A percentile compares a stretch with the other conserved stretches of the same genome.
phyloP scores from a whole-genome alignment of 2,329 filamentous ascomycete species.

The Hymenotorrendiella dingleyae region DNA sequence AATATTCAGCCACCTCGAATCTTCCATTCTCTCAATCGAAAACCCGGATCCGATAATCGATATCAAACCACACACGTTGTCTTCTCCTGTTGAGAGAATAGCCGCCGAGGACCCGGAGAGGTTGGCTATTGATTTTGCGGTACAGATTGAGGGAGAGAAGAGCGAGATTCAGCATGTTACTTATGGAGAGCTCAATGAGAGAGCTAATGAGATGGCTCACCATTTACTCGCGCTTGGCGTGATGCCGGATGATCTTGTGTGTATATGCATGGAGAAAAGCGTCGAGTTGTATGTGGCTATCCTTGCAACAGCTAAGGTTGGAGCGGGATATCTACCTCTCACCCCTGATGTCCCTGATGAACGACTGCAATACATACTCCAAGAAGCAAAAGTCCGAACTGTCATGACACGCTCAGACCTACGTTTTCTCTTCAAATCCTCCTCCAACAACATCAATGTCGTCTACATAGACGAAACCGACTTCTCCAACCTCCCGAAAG shows the following conservation, averaged over 20 bases:
- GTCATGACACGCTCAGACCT: slow-evolving; percentile 37
- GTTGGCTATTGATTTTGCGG: slow-evolving; percentile 60
- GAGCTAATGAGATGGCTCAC: slow-evolving; percentile 59
- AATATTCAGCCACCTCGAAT: slow-evolving; percentile 12
- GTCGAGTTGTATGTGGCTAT: slow-evolving; percentile 66
- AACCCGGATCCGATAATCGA: slow-evolving; percentile 16
- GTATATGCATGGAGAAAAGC: slow-evolving; percentile 74
- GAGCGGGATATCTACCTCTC: slow-evolving; percentile 75
- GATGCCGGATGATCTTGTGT: slow-evolving; percentile 53
- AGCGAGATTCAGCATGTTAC: slow-evolving; percentile 43
- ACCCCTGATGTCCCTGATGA: slow-evolving; percentile 63
- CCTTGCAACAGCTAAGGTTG: slow-evolving; percentile 66
- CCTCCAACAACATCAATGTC: slow-evolving; percentile 16
- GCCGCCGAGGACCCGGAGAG: slow-evolving; percentile 40
- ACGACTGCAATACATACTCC: slow-evolving; percentile 55
- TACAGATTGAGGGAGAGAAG: slow-evolving; percentile 36
- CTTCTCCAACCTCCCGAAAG: slow-evolving; percentile 9
- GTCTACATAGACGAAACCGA: slow-evolving; percentile 29
- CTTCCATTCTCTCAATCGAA: slow-evolving; percentile 24
- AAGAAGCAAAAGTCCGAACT: slow-evolving; percentile 48
- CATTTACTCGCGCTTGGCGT: slow-evolving; percentile 44
- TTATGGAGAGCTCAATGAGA: slow-evolving; percentile 58
- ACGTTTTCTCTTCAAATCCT: slow-evolving; percentile 13
- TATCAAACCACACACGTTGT: slow-evolving; percentile 18
- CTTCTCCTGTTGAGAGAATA: slow-evolving; percentile 26